These are phyloP conservation scores for Colletotrichum higginsianum DNA, from an alignment of 2,329 filamentous ascomycete species.

Conservation along the genomic window DNA sequence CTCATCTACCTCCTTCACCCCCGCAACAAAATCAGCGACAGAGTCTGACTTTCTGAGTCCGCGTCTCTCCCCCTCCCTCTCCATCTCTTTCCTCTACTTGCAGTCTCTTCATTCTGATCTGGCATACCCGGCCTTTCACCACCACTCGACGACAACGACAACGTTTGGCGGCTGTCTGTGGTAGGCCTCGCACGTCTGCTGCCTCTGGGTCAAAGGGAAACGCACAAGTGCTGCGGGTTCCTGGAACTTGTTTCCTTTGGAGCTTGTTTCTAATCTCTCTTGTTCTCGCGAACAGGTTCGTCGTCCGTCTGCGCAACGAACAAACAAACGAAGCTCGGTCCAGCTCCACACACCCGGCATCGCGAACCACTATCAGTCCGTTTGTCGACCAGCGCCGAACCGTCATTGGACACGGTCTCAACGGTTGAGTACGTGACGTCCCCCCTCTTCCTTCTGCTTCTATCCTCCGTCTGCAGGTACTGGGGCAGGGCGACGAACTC, in stretches of 20 bases:
- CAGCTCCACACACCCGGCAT: slow-evolving; percentile 34
- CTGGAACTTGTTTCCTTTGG: slow-evolving; percentile 27
- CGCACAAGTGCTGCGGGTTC: slow-evolving; percentile 29
- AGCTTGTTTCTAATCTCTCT: slow-evolving; percentile 40
- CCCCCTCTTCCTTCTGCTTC: slow-evolving; percentile 1
- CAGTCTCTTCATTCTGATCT: slow-evolving; percentile 20
- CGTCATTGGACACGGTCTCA: slow-evolving; percentile 38
- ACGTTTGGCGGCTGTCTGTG: slow-evolving; percentile 15
- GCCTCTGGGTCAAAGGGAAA: slow-evolving; percentile 26
- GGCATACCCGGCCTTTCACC: slow-evolving; percentile 17
- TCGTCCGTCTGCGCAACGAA: slow-evolving; percentile 30
- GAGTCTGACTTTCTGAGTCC: slow-evolving; percentile 44
- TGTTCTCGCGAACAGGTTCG: slow-evolving; percentile 43
- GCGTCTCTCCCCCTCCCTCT: slow-evolving; percentile 39
- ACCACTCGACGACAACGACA: neutral
- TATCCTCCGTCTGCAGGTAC: slow-evolving; percentile 12
- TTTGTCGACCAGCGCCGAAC: slow-evolving; percentile 34
- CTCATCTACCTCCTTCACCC: slow-evolving; percentile 43
- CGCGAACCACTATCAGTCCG: slow-evolving; percentile 35
- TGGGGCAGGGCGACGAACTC: slow-evolving; percentile 36
- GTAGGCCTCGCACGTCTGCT: slow-evolving; percentile 24
- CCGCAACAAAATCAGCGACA: slow-evolving; percentile 45
- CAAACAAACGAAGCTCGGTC: slow-evolving; percentile 40
- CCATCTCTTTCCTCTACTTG: slow-evolving; percentile 35
- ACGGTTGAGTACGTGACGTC: slow-evolving; percentile 43